Percentiles rank a stretch among this genome's conserved stretches.
Evolutionary conservation across 306 rosid genomes (phyloP).

Genomic region (Cyclanthera cordifolia): DNA sequence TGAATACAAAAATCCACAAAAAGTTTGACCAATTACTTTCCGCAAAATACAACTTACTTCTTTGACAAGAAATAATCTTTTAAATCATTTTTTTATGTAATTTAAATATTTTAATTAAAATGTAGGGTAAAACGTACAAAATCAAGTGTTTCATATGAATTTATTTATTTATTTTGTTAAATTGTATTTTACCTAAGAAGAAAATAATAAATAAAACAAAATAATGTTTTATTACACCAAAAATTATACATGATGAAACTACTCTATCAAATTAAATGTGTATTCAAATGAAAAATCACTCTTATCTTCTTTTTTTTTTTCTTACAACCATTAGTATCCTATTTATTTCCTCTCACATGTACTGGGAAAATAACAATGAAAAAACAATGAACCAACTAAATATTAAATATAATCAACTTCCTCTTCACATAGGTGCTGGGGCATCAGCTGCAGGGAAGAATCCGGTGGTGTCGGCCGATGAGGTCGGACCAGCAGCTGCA

Average conservation of each 20-base stretch:
- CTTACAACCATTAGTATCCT: too few species aligned
- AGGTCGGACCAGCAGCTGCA: conserved; percentile 41
- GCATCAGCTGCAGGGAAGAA: conserved; percentile 8
- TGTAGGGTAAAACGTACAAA: neutral
- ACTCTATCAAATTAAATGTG: too few species aligned
- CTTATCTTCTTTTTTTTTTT: neutral
- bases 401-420: neutral
- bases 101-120: neutral
- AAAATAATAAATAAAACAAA: too few species aligned
- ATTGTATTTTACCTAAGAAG: too few species aligned
- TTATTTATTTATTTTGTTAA: too few species aligned
- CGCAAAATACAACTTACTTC: neutral
- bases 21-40: neutral
- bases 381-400: neutral
- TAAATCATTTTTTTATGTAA: too few species aligned
- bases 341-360: conserved; percentile 6
- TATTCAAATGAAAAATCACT: neutral
- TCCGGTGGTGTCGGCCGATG: neutral
- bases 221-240: too few species aligned
- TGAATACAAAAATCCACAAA: neutral
- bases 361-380: neutral
- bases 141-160: too few species aligned
- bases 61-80: too few species aligned
- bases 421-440: conserved; percentile 12
- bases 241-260: too few species aligned